Evolutionary conservation across 345 rosid genomes (phyloP).

Genomic region (Melaleuca quinquenervia): DNA sequence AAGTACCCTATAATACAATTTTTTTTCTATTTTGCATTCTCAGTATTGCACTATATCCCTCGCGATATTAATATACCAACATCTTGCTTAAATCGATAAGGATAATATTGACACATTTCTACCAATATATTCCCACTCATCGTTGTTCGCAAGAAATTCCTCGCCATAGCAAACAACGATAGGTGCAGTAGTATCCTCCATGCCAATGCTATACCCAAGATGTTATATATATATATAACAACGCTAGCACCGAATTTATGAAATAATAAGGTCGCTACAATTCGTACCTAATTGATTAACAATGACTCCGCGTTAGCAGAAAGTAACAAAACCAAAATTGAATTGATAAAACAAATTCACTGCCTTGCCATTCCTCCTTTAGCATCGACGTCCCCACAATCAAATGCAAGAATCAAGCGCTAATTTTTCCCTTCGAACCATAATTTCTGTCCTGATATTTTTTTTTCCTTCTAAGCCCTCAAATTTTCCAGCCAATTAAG

Average conservation of each 20-base stretch:
- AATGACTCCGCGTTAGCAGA: background rate
- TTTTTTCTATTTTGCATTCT: background rate
- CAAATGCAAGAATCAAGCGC: no score
- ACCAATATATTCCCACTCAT: background rate
- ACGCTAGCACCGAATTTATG: no score
- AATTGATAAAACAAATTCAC: no score
- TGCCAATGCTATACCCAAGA: background rate
- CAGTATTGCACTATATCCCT: background rate
- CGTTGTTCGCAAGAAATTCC: background rate
- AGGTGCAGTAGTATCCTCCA: background rate
- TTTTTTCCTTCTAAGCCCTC: no score
- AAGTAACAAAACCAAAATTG: no score
- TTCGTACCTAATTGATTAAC: background rate
- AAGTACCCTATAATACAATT: background rate
- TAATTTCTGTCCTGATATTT: no score
- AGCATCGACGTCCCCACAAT: no score
- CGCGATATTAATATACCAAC: no score
- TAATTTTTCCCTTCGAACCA: no score
- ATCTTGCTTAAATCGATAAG: background rate
- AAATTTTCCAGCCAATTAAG: no score
- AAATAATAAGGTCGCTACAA: background rate
- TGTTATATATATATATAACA: no score
- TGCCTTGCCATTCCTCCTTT: no score
- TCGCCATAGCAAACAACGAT: background rate
- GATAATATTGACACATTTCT: background rate